These are phyloP conservation scores for Coccinonectria pachysandricola DNA, from an alignment of 2,329 filamentous ascomycete species.

Conservation along the genomic window DNA sequence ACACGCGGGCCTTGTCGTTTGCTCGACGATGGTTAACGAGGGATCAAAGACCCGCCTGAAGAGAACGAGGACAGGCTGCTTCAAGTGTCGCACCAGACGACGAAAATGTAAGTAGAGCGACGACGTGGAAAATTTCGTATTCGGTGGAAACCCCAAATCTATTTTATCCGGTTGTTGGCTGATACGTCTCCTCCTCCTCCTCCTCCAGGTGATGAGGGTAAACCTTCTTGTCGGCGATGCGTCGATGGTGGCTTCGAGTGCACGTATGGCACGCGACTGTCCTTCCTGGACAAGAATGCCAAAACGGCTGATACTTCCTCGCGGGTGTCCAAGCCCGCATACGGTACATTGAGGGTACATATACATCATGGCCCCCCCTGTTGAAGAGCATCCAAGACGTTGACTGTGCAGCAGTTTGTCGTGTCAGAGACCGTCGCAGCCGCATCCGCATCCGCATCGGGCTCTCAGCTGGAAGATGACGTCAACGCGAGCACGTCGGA, in stretches of 20 bases:
- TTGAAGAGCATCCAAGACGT: no score
- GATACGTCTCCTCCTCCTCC: no score
- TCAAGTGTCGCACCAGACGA: slow-evolving; percentile 37
- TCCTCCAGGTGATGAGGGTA: slow-evolving; percentile 40
- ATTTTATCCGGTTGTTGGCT: no score
- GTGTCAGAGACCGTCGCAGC: no score
- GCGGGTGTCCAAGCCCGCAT: slow-evolving; percentile 9
- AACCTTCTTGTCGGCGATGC: slow-evolving; percentile 39
- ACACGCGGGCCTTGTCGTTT: no score
- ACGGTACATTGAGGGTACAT: slow-evolving; percentile 14
- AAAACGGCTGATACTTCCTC: slow-evolving; percentile 23
- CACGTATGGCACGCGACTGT: slow-evolving; percentile 35
- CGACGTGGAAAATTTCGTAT: no score
- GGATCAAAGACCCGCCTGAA: slow-evolving; percentile 15
- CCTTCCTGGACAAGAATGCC: slow-evolving; percentile 38
- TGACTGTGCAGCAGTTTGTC: slow-evolving; percentile 15
- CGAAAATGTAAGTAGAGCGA: slow-evolving; percentile 39
- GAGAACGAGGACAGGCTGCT: slow-evolving; percentile 33
- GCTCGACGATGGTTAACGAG: slow-evolving; percentile 8
- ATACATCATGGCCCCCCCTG: no score
- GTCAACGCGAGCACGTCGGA: no score
- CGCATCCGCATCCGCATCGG: no score
- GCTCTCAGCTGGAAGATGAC: no score
- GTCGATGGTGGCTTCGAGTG: slow-evolving; percentile 35
- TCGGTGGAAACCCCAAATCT: no score